These are phyloP conservation scores for Podospora pseudopauciseta DNA, from an alignment of 495 filamentous ascomycete genomes.

Conservation along the genomic window DNA sequence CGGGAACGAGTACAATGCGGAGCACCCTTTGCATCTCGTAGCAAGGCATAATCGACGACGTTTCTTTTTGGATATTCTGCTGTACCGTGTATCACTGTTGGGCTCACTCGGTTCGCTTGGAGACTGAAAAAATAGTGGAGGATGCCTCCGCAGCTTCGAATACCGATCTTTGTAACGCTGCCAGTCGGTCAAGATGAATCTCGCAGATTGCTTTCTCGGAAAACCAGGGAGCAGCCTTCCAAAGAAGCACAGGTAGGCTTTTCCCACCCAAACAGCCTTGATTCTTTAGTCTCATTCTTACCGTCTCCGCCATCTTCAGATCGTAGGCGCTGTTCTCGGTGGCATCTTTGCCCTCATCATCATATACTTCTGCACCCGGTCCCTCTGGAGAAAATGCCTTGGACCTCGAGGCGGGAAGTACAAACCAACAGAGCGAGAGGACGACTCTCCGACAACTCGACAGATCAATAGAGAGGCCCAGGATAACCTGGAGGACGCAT, in stretches of 20 bases:
- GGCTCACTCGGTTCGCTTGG: not conserved
- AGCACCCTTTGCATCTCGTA: constrained; percentile 10
- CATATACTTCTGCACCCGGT: constrained; percentile 19
- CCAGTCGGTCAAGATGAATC: not conserved
- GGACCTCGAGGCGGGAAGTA: constrained; percentile 18
- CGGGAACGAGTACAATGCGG: constrained; percentile 15
- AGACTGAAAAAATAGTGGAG: not conserved
- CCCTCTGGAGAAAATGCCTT: constrained; percentile 54
- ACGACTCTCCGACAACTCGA: constrained; percentile 23
- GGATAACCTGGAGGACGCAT: constrained; percentile 21
- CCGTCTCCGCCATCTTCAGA: constrained; percentile 14
- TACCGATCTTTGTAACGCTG: constrained; percentile 13
- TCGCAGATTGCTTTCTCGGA: not conserved
- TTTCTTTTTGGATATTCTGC: not conserved
- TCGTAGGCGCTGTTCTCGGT: constrained; percentile 23
- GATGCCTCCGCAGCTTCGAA: constrained; percentile 13
- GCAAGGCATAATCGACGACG: constrained; percentile 1
- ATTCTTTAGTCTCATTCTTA: not conserved
- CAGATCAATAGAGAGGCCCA: constrained; percentile 25
- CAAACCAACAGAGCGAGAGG: constrained; percentile 23
- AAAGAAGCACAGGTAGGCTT: constrained; percentile 13
- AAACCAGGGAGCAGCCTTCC: not conserved
- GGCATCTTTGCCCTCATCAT: constrained; percentile 20
- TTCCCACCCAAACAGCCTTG: not conserved
- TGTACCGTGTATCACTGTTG: not conserved